Conservation (phyloP, 164 flowering plant genomes). For the Vitis cinerea region DNA sequence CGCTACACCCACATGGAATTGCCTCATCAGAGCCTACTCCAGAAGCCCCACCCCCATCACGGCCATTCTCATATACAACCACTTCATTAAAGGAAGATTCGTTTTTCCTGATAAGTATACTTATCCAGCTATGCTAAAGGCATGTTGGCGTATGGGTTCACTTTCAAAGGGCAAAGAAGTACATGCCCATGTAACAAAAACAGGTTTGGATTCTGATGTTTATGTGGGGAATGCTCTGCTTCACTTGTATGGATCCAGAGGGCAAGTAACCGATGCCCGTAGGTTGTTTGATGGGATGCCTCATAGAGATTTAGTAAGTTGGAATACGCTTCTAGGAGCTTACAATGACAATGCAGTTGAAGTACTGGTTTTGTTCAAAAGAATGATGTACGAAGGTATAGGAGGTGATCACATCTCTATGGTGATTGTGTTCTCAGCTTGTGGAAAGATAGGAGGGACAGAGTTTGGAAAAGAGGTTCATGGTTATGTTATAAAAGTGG, state of each 20-base stretch:
- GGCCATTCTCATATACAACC: slow-evolving; percentile 27
- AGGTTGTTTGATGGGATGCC: slow-evolving; percentile 24
- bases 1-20: slow-evolving; percentile 28
- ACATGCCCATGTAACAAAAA: slow-evolving; percentile 29
- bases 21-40: slow-evolving; percentile 31
- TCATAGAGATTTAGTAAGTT: slow-evolving; percentile 22
- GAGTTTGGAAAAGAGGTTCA: slow-evolving; percentile 16
- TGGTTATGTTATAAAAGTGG: slow-evolving; percentile 18
- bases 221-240: slow-evolving; percentile 28
- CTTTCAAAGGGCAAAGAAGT: slow-evolving; percentile 27
- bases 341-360: slow-evolving; percentile 8
- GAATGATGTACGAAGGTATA: slow-evolving; percentile 19
- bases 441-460: slow-evolving; percentile 10
- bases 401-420: slow-evolving; percentile 19
- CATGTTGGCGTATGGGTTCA: slow-evolving; percentile 20
- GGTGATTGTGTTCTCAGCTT: slow-evolving; percentile 17
- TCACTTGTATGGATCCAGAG: slow-evolving; percentile 18
- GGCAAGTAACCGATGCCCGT: slow-evolving; percentile 13
- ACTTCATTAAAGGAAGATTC: slow-evolving; percentile 15
- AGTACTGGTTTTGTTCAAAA: slow-evolving; percentile 17
- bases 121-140: slow-evolving; percentile 27
- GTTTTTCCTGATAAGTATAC: slow-evolving; percentile 26
- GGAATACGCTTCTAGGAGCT: slow-evolving; percentile 27
- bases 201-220: slow-evolving; percentile 21
- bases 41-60: slow-evolving; percentile 27